These are phyloP conservation scores for Ormosia emarginata DNA, from an alignment of 306 rosid species.

Conservation along the genomic window DNA sequence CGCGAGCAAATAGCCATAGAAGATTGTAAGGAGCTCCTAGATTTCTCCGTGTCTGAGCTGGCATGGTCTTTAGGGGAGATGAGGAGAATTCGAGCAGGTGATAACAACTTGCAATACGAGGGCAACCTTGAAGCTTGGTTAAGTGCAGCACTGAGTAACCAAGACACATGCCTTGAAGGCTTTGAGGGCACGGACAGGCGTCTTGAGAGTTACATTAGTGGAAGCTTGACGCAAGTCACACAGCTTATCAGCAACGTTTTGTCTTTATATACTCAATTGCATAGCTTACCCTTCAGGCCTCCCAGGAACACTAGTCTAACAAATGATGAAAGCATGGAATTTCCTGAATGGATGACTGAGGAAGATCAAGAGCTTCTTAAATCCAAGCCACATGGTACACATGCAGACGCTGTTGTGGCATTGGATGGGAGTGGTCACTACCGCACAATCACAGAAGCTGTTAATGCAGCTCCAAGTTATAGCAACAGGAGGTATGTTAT, in stretches of 20 bases:
- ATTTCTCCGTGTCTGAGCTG: slow-evolving; percentile 78
- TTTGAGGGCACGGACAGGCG: slow-evolving; percentile 88
- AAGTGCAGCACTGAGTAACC: slow-evolving; percentile 94
- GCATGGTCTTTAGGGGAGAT: slow-evolving; percentile 85
- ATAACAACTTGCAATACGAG: slow-evolving; percentile 33
- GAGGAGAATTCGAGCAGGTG: slow-evolving; percentile 58
- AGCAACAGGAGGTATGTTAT: slow-evolving; percentile 61
- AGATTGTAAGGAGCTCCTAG: slow-evolving; percentile 92
- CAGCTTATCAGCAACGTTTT: slow-evolving; percentile 80
- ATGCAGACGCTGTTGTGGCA: slow-evolving; percentile 60
- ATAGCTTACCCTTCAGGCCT: slow-evolving; percentile 56
- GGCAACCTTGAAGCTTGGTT: slow-evolving; percentile 90
- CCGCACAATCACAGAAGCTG: slow-evolving; percentile 69
- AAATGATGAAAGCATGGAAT: slow-evolving; percentile 4
- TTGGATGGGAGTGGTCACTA: slow-evolving; percentile 79
- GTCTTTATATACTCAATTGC: slow-evolving; percentile 65
- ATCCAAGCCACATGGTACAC: slow-evolving; percentile 34
- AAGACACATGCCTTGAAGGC: slow-evolving; percentile 94
- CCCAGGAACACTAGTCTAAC: slow-evolving; percentile 22
- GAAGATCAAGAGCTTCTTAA: slow-evolving; percentile 57
- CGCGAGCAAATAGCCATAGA: slow-evolving; percentile 78
- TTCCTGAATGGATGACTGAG: slow-evolving; percentile 74
- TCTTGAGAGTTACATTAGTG: slow-evolving; percentile 61
- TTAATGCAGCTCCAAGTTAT: slow-evolving; percentile 65
- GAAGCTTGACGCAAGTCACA: slow-evolving; percentile 79